Evolutionary conservation across 129 eudicot species (phyloP), one percentile per base, ranked within the genome.

Genomic region (Pittosporum tobira): DNA sequence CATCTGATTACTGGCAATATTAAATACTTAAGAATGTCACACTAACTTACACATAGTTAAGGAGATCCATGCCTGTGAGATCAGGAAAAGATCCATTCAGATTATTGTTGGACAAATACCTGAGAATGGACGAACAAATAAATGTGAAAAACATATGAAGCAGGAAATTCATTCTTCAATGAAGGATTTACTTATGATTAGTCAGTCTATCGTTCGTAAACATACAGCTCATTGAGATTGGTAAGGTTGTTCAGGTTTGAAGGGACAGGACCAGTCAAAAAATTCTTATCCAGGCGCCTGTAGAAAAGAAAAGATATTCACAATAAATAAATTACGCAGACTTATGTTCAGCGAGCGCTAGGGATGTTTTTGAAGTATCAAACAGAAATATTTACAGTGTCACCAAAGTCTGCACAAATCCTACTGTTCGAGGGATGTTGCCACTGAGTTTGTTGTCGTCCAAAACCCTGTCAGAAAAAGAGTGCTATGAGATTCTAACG

Each of bases 211-310:
- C 55, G 21, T 42, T 44, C 43, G 31, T 51, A 48, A 55, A 63
- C 98, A 73, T 76, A 91, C 98, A 91, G 68, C 65, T 83, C 95
- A 26, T 24, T 71, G 59, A 83, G 48, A 46, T 30, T 69, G 52
- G 62, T 58, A 59, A 87, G 90, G 54, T 74, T 78, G 47, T 48
- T 80, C 55, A 86, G 69, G 57, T 54, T 86, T 46, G 63, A 52
- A 65, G 95, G 89, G 69, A 86, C 76, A 59, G 75, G 18, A 68
- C 95, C 95, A 1, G 12, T 71, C 5, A 90, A 63, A 37, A 64
- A 68, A 76, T 90, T 90, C 62, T 76, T 51, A 61, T 90, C 95
- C 60, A 90, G 71, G 28, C 95, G 95, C 66, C 98, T 90, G 80
- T 16, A 29, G 13, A 30, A 9, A 66, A 37, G 45, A 64, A n/a